Evolutionary conservation across 805 yeast species (phyloP).

Genomic region (Saccharomycopsis oosterbeekiorum): DNA sequence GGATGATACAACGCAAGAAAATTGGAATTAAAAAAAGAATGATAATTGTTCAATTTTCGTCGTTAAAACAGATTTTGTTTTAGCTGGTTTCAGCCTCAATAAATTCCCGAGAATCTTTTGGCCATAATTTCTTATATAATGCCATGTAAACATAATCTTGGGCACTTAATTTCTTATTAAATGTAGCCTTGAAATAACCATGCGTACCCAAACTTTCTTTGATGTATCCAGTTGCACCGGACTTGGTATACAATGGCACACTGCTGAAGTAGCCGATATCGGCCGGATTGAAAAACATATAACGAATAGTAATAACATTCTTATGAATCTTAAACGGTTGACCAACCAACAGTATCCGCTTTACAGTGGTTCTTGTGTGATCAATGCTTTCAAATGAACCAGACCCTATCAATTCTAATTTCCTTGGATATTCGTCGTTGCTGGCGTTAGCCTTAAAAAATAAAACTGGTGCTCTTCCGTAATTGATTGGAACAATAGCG

Average conservation of each 20-base stretch:
- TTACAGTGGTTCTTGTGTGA: constrained; percentile 73
- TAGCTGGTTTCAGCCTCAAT: not conserved
- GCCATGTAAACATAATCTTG: constrained; percentile 95
- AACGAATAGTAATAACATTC: constrained; percentile 81
- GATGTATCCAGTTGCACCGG: constrained; percentile 90
- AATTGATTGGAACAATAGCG: constrained; percentile 76
- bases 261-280: constrained; percentile 87
- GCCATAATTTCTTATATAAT: constrained; percentile 91
- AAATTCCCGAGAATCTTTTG: constrained; percentile 30
- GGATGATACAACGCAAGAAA: too few species aligned
- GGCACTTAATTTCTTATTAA: constrained; percentile 81
- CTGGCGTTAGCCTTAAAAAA: constrained; percentile 51
- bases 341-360: constrained; percentile 85
- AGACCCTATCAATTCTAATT: constrained; percentile 67
- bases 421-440: constrained; percentile 33
- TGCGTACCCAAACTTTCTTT: constrained; percentile 96
- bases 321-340: constrained; percentile 94
- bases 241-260: constrained; percentile 84
- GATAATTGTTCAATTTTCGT: not conserved
- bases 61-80: not conserved
- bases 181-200: constrained; percentile 93
- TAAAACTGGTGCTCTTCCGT: constrained; percentile 76
- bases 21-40: not conserved
- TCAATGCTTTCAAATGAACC: constrained; percentile 87
- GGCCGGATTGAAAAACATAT: constrained; percentile 91